Evolutionary conservation across 1,284 basidiomycete species (phyloP).

Genomic region (Sporisorium graminicola): DNA sequence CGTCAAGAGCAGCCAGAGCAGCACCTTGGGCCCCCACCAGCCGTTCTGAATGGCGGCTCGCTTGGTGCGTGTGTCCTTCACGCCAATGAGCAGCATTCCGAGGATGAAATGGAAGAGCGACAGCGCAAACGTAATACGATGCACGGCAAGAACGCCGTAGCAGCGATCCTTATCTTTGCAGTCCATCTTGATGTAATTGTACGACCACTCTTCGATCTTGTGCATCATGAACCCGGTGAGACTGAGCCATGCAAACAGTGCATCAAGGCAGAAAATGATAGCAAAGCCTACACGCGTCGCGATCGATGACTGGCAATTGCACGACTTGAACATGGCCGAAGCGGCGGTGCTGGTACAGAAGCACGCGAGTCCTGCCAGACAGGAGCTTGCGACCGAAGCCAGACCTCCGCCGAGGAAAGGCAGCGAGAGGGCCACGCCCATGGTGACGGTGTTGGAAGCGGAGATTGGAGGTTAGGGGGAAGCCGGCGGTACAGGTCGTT

Average conservation of each 20-base stretch:
- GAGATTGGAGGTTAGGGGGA: no score
- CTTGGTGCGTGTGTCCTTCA: conserved; percentile 88
- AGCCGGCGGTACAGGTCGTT: not conserved
- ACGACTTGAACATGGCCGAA: conserved; percentile 97
- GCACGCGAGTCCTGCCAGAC: conserved; percentile 69
- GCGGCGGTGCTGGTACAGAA: conserved; percentile 83
- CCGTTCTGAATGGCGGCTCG: conserved; percentile 97
- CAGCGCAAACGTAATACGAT: conserved; percentile 95
- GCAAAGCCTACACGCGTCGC: conserved; percentile 97
- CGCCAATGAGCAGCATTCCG: conserved; percentile 83
- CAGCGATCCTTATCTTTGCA: conserved; percentile 87
- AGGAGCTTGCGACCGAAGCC: conserved; percentile 75
- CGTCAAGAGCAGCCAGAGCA: conserved; percentile 84
- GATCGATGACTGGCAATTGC: conserved; percentile 98
- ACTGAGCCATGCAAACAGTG: conserved; percentile 96
- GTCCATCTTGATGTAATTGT: conserved; percentile 98
- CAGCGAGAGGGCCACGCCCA: conserved; percentile 86
- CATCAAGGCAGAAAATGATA: conserved; percentile 93
- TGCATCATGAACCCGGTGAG: conserved; percentile 88
- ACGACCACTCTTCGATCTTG: conserved; percentile 90
- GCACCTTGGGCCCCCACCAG: conserved; percentile 98
- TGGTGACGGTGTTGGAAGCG: conserved; percentile 67
- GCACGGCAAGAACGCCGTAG: conserved; percentile 97
- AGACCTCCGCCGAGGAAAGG: conserved; percentile 82
- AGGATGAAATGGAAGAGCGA: conserved; percentile 89